A percentile compares a stretch with the other conserved stretches of the same genome.
These are phyloP conservation scores for Penicillium parvum DNA, from an alignment of 495 filamentous ascomycete genomes.

Conservation along the genomic window DNA sequence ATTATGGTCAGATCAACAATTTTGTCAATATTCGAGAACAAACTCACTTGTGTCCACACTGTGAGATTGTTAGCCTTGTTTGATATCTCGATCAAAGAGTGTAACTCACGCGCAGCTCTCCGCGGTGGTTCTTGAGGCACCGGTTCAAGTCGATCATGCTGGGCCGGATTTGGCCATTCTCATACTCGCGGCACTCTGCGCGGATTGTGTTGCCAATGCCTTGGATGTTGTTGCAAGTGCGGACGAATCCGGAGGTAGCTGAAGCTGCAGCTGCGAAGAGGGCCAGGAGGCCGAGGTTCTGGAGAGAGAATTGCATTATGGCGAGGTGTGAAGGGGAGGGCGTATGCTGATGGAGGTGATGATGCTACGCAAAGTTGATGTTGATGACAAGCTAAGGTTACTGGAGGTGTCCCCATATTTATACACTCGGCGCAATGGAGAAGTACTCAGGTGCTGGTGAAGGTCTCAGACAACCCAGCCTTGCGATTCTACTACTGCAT, in stretches of 20 bases:
- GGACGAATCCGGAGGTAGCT: constrained; percentile 17
- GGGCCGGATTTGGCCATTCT: constrained; percentile 7
- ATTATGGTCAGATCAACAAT: background rate
- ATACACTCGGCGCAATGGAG: background rate
- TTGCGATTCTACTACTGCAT: background rate
- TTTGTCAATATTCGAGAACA: background rate
- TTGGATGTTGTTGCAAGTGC: constrained; percentile 17
- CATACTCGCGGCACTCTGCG: constrained; percentile 12
- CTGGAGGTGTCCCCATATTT: background rate
- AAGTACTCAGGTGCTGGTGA: background rate
- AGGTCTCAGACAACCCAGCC: background rate
- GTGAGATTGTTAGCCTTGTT: background rate
- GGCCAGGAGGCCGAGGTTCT: constrained; percentile 14
- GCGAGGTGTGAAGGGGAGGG: background rate
- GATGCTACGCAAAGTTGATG: too few relatives aligned
- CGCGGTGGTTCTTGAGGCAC: constrained; percentile 17
- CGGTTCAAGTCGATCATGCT: constrained; percentile 16
- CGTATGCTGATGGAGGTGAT: background rate
- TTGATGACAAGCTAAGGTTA: background rate
- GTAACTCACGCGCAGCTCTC: too few relatives aligned
- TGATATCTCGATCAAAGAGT: background rate
- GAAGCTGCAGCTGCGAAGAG: constrained; percentile 13
- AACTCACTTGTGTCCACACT: constrained; percentile 23
- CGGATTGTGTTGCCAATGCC: constrained; percentile 8
- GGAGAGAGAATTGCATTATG: constrained; percentile 21